Percentiles rank a stretch among this genome's conserved stretches.
These are phyloP conservation scores for Neonectria neomacrospora DNA, from an alignment of 2,329 filamentous ascomycete species.

Conservation along the genomic window DNA sequence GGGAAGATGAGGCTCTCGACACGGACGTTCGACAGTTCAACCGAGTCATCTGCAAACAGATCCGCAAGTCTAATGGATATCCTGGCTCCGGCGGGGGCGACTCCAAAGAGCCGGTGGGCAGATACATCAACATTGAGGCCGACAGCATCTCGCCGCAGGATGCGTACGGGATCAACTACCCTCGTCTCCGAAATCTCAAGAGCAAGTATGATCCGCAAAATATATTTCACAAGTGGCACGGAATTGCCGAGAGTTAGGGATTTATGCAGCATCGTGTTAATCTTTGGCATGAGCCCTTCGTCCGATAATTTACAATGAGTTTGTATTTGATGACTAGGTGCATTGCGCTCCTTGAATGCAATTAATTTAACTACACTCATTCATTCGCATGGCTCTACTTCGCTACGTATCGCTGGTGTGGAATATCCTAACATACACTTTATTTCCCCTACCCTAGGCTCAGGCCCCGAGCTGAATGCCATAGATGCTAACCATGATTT, in stretches of 20 bases:
- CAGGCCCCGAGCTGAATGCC: too few species aligned
- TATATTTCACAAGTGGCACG: constrained; percentile 49
- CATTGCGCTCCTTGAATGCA: background rate
- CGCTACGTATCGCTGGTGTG: background rate
- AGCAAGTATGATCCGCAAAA: constrained; percentile 49
- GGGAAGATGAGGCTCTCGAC: constrained; percentile 54
- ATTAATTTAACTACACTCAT: background rate
- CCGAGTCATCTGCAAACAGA: constrained; percentile 44
- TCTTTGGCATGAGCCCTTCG: background rate
- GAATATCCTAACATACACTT: too few species aligned
- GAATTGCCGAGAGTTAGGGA: constrained; percentile 22
- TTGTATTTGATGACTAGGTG: background rate
- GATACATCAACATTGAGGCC: constrained; percentile 47
- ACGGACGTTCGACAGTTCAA: constrained; percentile 52
- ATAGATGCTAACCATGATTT: too few species aligned
- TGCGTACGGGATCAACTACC: constrained; percentile 48
- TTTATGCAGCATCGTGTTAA: background rate
- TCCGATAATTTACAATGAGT: background rate
- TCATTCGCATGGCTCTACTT: background rate
- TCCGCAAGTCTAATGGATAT: constrained; percentile 42
- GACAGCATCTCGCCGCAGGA: constrained; percentile 39
- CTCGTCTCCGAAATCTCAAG: constrained; percentile 48
- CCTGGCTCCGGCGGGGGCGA: constrained; percentile 31
- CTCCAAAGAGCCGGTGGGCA: constrained; percentile 40
- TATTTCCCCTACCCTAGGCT: too few species aligned